phyloP scores from a whole-genome alignment of 129 eudicot species.

The Chrysanthemum seticuspe region DNA sequence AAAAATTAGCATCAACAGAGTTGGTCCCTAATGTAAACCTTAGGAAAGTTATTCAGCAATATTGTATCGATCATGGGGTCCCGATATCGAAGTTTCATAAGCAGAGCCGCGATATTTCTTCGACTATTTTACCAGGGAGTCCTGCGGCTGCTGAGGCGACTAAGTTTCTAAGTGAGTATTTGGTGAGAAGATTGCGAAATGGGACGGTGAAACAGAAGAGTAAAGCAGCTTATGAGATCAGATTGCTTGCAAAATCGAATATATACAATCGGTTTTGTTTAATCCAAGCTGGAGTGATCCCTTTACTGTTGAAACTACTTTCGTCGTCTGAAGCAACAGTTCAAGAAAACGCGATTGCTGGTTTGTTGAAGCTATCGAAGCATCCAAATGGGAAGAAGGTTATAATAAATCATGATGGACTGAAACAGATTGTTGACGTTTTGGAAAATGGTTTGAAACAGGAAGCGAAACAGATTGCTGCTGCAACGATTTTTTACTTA shows the following conservation, averaged over 20 bases:
- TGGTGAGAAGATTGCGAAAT: slow-evolving; percentile 36
- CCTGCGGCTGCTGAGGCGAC: slow-evolving; percentile 56
- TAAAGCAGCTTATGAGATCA: slow-evolving; percentile 62
- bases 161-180: slow-evolving; percentile 46
- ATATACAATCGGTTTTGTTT: slow-evolving; percentile 54
- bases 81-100: slow-evolving; percentile 53
- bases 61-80: slow-evolving; percentile 69
- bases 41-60: slow-evolving; percentile 63
- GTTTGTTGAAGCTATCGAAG: slow-evolving; percentile 70
- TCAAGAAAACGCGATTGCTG: slow-evolving; percentile 78
- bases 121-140: slow-evolving; percentile 57
- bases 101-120: slow-evolving; percentile 50
- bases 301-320: slow-evolving; percentile 53
- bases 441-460: slow-evolving; percentile 47
- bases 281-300: slow-evolving; percentile 55
- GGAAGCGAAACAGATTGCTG: slow-evolving; percentile 69
- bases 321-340: slow-evolving; percentile 42
- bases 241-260: slow-evolving; percentile 73
- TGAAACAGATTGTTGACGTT: slow-evolving; percentile 42
- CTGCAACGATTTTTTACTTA: slow-evolving; percentile 73
- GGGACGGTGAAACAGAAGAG: slow-evolving; percentile 46
- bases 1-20: slow-evolving; percentile 44
- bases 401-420: slow-evolving; percentile 49
- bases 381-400: slow-evolving; percentile 56
- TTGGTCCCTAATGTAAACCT: slow-evolving; percentile 69